phyloP scores from a whole-genome alignment of 345 rosid species.

The Populus ilicifolia region DNA sequence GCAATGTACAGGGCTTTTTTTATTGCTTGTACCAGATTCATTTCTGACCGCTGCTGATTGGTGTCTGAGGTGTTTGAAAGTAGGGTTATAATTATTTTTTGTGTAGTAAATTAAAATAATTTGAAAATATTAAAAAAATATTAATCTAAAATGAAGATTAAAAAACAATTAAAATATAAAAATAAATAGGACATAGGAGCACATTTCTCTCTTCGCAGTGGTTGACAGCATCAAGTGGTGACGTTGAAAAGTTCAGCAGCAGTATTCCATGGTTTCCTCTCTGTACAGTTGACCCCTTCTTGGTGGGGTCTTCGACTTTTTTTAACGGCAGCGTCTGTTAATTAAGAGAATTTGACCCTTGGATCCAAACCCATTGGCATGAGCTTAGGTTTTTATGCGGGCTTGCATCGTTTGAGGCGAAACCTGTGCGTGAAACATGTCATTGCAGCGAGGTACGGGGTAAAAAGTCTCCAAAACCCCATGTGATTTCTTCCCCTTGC shows the following conservation, averaged over 20 bases:
- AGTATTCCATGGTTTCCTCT: not conserved
- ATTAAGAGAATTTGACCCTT: not conserved
- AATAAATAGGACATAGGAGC: too few relatives aligned
- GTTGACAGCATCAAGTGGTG: conserved; percentile 21
- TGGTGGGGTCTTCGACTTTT: conserved; percentile 9
- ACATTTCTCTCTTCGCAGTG: conserved; percentile 8
- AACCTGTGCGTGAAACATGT: conserved; percentile 22
- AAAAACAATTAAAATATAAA: too few relatives aligned
- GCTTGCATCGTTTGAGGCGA: conserved; percentile 26
- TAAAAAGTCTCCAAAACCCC: conserved; percentile 11
- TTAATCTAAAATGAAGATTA: too few relatives aligned
- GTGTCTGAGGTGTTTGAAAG: too few relatives aligned
- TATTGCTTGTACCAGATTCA: not conserved
- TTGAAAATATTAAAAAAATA: too few relatives aligned
- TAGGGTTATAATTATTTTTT: too few relatives aligned
- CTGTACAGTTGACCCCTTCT: not conserved
- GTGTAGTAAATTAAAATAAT: too few relatives aligned
- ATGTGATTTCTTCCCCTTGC: conserved; percentile 16
- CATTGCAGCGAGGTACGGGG: conserved; percentile 27
- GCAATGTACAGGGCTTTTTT: not conserved
- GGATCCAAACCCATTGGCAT: not conserved
- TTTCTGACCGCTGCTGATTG: too few relatives aligned
- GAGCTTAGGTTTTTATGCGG: conserved; percentile 9
- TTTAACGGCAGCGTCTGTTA: not conserved
- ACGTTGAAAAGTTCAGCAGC: conserved; percentile 8